Percentiles rank a stretch among this genome's conserved stretches.
These are phyloP conservation scores for Fusarium sp. DNA, from an alignment of 2,329 filamentous ascomycete genomes.

Conservation along the genomic window DNA sequence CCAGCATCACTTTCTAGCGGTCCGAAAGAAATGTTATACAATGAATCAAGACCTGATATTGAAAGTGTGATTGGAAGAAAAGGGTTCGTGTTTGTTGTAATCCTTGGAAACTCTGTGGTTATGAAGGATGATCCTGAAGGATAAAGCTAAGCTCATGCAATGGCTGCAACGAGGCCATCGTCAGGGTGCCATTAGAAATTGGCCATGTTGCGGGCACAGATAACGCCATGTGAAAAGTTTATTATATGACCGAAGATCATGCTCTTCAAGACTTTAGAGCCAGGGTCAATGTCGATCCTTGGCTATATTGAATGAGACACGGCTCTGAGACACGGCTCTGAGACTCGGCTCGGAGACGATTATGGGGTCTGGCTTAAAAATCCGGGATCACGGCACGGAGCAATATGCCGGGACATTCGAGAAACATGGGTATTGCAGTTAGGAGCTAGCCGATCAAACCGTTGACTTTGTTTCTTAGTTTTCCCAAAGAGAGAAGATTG, in stretches of 20 bases:
- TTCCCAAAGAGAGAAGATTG: neutral
- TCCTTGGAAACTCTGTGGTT: neutral
- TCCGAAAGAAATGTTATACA: constrained; percentile 9
- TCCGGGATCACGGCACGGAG: constrained; percentile 10
- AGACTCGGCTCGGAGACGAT: neutral
- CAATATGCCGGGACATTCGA: neutral
- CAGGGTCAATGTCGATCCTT: constrained; percentile 11
- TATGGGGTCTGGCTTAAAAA: neutral
- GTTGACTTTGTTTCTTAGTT: neutral
- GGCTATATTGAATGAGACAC: neutral
- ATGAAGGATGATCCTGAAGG: neutral
- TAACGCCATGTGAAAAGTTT: constrained; percentile 13
- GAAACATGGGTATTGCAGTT: neutral
- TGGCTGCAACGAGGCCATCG: constrained; percentile 6
- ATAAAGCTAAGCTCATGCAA: constrained; percentile 23
- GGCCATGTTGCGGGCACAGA: neutral
- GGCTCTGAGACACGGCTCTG: neutral
- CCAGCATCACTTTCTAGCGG: constrained; percentile 1
- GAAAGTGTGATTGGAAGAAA: constrained; percentile 5
- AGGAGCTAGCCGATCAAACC: neutral
- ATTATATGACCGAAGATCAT: neutral
- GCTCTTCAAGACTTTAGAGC: neutral
- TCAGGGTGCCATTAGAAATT: neutral
- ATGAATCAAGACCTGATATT: neutral
- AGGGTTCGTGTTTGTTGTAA: neutral